These are phyloP conservation scores for Apiotrichum laibachii DNA, from an alignment of 1,284 basidiomycete species.

Conservation along the genomic window DNA sequence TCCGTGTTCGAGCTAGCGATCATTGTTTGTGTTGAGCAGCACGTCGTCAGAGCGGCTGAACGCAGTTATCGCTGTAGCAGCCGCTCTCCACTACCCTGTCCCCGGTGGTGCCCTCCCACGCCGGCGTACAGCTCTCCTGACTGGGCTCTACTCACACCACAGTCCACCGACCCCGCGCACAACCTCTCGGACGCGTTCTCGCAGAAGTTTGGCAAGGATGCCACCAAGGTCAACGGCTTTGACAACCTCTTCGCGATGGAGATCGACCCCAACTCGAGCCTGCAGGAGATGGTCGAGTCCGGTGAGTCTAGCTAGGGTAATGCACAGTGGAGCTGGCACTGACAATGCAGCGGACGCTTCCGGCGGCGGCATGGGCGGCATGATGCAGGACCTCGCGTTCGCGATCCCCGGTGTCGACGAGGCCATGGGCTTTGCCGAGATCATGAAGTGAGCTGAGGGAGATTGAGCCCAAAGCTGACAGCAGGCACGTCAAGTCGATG, in stretches of 20 bases:
- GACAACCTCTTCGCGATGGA: slow-evolving; percentile 98
- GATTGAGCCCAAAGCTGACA: not conserved
- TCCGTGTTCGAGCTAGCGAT: too few relatives aligned
- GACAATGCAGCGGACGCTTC: slow-evolving; percentile 69
- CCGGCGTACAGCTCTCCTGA: too few relatives aligned
- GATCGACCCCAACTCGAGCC: slow-evolving; percentile 93
- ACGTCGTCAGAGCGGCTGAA: too few relatives aligned
- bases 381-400: slow-evolving; percentile 99
- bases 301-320: slow-evolving; percentile 61
- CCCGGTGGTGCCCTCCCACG: too few relatives aligned
- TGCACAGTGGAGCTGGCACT: too few relatives aligned
- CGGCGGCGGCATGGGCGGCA: slow-evolving; percentile 89
- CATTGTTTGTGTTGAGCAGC: too few relatives aligned
- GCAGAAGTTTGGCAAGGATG: slow-evolving; percentile 99
- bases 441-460: slow-evolving; percentile 80
- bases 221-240: slow-evolving; percentile 98
- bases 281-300: slow-evolving; percentile 98
- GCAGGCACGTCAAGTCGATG: slow-evolving; percentile 99
- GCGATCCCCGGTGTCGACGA: slow-evolving; percentile 99
- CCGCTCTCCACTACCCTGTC: not conserved
- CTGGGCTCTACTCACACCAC: slow-evolving; percentile 3
- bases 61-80: not conserved
- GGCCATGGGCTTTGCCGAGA: slow-evolving; percentile 99
- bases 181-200: slow-evolving; percentile 98
- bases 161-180: slow-evolving; percentile 99